Evolutionary conservation across 2,329 filamentous ascomycete genomes (phyloP).

Genomic region (Epichloe gansuensis): DNA sequence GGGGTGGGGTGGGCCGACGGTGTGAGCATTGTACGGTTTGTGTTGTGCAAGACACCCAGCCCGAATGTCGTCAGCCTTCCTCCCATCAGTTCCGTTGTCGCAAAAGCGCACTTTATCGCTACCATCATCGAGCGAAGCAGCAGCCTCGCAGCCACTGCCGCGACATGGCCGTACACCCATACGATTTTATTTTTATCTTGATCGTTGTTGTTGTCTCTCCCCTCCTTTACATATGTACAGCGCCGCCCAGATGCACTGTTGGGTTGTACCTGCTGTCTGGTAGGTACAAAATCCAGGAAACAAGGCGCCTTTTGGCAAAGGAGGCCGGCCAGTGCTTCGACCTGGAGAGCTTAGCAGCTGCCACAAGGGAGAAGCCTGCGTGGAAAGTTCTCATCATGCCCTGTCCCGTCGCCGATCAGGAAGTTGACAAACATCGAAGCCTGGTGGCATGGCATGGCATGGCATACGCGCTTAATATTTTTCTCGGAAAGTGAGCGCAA

Average conservation of each 20-base stretch:
- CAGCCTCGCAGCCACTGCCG: not conserved
- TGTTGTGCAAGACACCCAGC: constrained; percentile 2
- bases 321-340: not conserved
- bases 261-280: not conserved
- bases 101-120: not conserved
- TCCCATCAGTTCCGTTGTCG: constrained; percentile 1
- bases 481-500: not conserved
- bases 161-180: not conserved
- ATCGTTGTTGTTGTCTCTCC: not conserved
- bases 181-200: not conserved
- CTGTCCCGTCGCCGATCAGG: not conserved
- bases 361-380: not conserved
- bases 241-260: no score
- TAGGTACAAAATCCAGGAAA: not conserved
- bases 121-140: not conserved
- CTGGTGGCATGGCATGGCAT: not conserved
- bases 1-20: constrained; percentile 6
- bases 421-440: not conserved
- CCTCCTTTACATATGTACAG: not conserved
- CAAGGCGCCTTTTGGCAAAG: not conserved
- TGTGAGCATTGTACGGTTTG: not conserved
- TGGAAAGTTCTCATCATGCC: not conserved
- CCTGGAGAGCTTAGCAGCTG: not conserved
- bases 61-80: not conserved
- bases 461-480: constrained; percentile 5